Base-by-base conservation (phyloP, 345 rosid species). In the Hibiscus trionum region DNA sequence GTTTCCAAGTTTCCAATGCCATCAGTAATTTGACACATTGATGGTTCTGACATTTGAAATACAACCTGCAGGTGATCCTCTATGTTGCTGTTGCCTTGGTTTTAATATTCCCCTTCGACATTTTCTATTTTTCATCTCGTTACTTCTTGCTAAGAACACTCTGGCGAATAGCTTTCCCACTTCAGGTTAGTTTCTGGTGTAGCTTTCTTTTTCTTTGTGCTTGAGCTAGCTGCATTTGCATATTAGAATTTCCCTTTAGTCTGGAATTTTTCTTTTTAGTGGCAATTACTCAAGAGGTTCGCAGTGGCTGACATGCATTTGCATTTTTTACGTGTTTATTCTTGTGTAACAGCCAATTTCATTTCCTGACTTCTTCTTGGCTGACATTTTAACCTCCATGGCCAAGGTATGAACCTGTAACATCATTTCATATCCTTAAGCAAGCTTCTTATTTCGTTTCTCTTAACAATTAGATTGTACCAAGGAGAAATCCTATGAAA, bases 321-420 rank as follows among this genome's bases (percentile, higher is more conserved):
- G 4, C 70, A 31, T 17, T 58, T 72, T 17, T 39, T 14, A 46
- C 35, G 67, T 65, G 35, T 55, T 60, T 44, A 56, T 71, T 74
- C 53, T 55, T 77, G 46, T 76, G 50, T 66, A 50, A 69, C 96
- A 95, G 99, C 88, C 96, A 79, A 93, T 95, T 75, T 73, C 98
- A 63, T 95, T 95, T 84, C 84, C 93, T 26, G 98, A 95, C 90
- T 95, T 92, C 85, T 95, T 95, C 71, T 76, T 95, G 89, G 98
- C 98, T 24, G 99, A 92, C 83, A 92, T 95, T 61, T 77, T 92
- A 72, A 95, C 99, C 50, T 95, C 98, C 31, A 92, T 92, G 98
- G 87, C 96, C 67, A 95, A 95, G 99, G 99, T 95, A 83, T 72
- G 84, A 60, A 69, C 55, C 59, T 78, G 11, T 33, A 21, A 10